Base-by-base conservation (phyloP, 805 yeast genomes). In the Yarrowia keelungensis region DNA sequence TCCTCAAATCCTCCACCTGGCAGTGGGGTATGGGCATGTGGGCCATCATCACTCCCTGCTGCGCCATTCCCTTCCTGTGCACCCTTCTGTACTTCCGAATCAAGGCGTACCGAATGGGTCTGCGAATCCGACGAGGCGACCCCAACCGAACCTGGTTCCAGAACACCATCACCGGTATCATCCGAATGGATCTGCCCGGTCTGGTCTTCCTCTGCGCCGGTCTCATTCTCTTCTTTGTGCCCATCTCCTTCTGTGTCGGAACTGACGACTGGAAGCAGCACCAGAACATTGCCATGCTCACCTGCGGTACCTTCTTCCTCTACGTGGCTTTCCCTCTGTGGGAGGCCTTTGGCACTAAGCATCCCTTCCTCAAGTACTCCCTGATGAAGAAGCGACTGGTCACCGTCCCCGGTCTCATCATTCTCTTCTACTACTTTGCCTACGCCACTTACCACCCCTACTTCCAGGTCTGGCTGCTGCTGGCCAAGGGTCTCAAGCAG, bases 21-120 rank as follows among this genome's bases (percentile, higher is more conserved):
- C 79, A 86, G 75, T 81, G 84, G 83, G 87, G 85, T 26, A 83
- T 80, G 72, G 85, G 85, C 66, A 79, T 83, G 75, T 84, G 84
- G 76, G 80, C 83, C 26, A 78, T 83, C 47, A 78, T 84, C 38
- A 76, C 79, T 70, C 85, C 86, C 5, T 78, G 78, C 26, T 35
- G 80, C 79, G 67, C 72, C 2, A 39, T 73, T 12, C 76, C 76
- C 36, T 70, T 74, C 32, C 62, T 74, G 50, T 22, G 66, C 16
- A 71, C 69, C 3, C 69, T 74, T 12, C 69, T 46, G 51, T 35
- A 41, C 41, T 70, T 71, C 67, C 75, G 74, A 54, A 62, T 69
- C 36, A 66, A 67, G 36, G 73, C 74, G 8, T 67, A 69, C 42
- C 51, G 61, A 22, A 42, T 65, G 62, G 62, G 62, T 26, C 22